Conservation (phyloP, 2,329 filamentous ascomycete species). For the Fusarium sp. region DNA sequence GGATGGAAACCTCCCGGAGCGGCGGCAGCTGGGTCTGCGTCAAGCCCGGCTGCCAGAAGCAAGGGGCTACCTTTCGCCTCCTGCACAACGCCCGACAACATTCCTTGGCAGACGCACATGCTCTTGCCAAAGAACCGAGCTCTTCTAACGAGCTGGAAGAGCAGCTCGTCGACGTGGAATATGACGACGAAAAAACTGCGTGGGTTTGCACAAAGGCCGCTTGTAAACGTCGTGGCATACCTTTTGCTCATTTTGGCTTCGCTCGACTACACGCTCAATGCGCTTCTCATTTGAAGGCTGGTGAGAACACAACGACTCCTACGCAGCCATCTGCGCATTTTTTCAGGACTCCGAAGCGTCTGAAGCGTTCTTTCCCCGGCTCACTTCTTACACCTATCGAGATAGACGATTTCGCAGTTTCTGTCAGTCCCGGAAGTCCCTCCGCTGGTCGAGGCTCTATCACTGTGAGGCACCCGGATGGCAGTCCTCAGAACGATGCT, state of each 20-base stretch:
- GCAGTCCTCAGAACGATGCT: neutral
- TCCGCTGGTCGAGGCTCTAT: constrained; percentile 23
- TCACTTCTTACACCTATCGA: constrained; percentile 19
- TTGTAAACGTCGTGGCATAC: neutral
- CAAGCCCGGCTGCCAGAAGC: constrained; percentile 3
- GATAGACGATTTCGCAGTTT: neutral
- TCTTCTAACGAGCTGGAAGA: neutral
- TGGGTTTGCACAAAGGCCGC: constrained; percentile 5
- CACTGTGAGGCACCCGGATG: neutral
- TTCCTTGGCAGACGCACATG: neutral
- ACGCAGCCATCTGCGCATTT: neutral
- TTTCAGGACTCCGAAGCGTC: constrained; percentile 2
- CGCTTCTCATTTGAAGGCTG: neutral
- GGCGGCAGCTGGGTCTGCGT: neutral
- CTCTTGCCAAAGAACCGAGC: neutral
- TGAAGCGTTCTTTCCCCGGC: neutral
- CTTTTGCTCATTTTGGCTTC: neutral
- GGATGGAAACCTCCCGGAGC: neutral
- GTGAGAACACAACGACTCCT: neutral
- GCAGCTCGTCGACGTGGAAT: neutral
- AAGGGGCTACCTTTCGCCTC: neutral
- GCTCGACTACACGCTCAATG: neutral
- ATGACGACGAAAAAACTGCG: neutral
- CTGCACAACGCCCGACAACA: neutral
- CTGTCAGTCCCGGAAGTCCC: constrained; percentile 25